Evolutionary conservation across 2,329 filamentous ascomycete genomes (phyloP), one percentile per base, ranked within the genome.

Genomic region (Fusarium sp.): DNA sequence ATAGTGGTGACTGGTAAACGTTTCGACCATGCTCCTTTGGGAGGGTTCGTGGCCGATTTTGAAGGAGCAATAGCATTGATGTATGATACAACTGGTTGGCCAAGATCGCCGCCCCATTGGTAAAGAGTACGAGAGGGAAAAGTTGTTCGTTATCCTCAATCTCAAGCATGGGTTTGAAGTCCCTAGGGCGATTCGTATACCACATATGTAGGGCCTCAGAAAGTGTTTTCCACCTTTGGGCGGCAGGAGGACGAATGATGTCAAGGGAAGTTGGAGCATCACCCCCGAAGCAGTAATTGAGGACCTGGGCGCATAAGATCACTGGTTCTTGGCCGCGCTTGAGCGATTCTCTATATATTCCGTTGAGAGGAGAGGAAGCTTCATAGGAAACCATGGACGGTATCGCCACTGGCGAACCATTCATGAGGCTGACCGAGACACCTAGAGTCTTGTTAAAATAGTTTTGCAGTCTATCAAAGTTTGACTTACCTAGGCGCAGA

Each of bases 81-180:
- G 85, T 85, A 66, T 88, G 86, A 69, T 87, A 88, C 5, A 88
- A 77, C 68, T 88, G 85, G 63, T 87, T 88, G 5, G 84, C 85
- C 1, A 86, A 73, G 20, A 87, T 73, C 0, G 82, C 76, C 15
- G 79, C 78, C 23, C 75, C 78, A 66, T 75, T 81, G 52, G 78
- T 80, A 58, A 80, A 81, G 20, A 81, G 74, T n/a, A 81, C 52
- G 1, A 75, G 62, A 3, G 79, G 80, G 48, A 81, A 80, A 0
- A 78, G 69, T 21, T 72, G 69, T 4, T 76, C 73, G 41, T 70
- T 68, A 15, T 74, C 70, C 20, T 78, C 77, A 23, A 76, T 66
- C 47, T 80, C 78, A 24, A 76, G 68, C 67, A 81, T 76, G 29
- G 79, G 77, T 29, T 75, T 74, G 52, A 79, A 78, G 54, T 77